Evolutionary conservation across 805 yeast species (phyloP), one percentile per base, ranked within the genome.

Genomic region (Lachancea thermotolerans): DNA sequence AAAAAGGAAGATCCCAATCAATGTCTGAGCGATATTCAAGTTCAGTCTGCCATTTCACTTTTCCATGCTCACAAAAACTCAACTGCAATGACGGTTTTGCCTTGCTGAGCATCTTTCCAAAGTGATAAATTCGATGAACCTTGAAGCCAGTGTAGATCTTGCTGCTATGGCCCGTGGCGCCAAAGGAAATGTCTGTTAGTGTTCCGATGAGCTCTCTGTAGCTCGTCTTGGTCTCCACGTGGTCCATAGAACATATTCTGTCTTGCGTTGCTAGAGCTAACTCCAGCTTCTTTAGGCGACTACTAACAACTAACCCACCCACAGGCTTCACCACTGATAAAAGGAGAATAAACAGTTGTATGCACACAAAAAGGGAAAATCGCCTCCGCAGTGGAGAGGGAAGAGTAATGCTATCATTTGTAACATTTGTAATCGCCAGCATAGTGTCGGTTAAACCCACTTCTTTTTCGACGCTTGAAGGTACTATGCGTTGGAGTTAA

Each of bases 131-230:
- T 41, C 81, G 66, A 41, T 73, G 72, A 2, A 81, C 62, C 45
- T 74, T 74, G 52, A 79, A 76, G 0, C 88, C 88, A 0, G 80
- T 69, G 51, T 72, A 81, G 0, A 74, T 71, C 10, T 63, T 42
- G 31, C 50, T 45, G 28, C 60, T 52, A 0, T 46, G 44, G 10
- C 57, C 56, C n/a, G 48, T 25, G 56, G 52, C 44, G 54, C 65
- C 47, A 59, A 66, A 39, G 55, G 63, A 42, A 47, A 45, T 21
- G 11, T 55, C 56, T 7, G 48, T 50, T 7, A 55, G 29, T 4
- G 45, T 47, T 30, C 54, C 53, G 28, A 53, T 48, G 21, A 53
- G 30, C 14, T 38, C 35, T 25, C 45, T 37, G 32, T 47, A 42
- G 21, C 51, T 46, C n/a, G 51, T 47, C 25, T 57, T 55, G 29